Conservation (phyloP, 495 filamentous ascomycete species). For the Podospora australis region DNA sequence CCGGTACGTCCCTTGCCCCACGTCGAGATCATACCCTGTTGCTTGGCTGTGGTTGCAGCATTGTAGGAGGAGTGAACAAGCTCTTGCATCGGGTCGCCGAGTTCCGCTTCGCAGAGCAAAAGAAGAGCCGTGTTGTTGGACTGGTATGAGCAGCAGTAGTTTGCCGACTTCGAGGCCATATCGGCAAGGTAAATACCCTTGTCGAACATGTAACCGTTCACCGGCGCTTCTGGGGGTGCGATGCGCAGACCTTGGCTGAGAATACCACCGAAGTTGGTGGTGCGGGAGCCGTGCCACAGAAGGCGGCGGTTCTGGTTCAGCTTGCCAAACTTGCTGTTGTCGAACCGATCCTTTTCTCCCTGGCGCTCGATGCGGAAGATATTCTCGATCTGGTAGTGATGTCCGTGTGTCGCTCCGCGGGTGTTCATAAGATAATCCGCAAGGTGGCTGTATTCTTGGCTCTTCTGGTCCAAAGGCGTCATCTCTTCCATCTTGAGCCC, state of each 20-base stretch:
- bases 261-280: conserved; percentile 78
- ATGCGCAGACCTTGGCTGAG: conserved; percentile 80
- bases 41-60: conserved; percentile 58
- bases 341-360: conserved; percentile 67
- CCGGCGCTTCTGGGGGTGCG: conserved; percentile 76
- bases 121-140: conserved; percentile 48
- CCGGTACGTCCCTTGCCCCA: conserved; percentile 54
- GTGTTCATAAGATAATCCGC: conserved; percentile 61
- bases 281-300: conserved; percentile 77
- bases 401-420: conserved; percentile 52
- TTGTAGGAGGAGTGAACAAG: conserved; percentile 45
- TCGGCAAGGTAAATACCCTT: conserved; percentile 92
- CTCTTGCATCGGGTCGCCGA: conserved; percentile 63
- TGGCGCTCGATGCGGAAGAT: conserved; percentile 78
- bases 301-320: conserved; percentile 53
- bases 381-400: conserved; percentile 55
- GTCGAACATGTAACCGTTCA: conserved; percentile 71
- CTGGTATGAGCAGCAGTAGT: conserved; percentile 56
- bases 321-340: conserved; percentile 42
- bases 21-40: conserved; percentile 56
- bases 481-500: conserved; percentile 69
- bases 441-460: conserved; percentile 58
- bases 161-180: conserved; percentile 64
- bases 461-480: conserved; percentile 53
- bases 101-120: conserved; percentile 73